Evolutionary conservation across 495 filamentous ascomycete species (phyloP).

Genomic region (Penicillium manginii): DNA sequence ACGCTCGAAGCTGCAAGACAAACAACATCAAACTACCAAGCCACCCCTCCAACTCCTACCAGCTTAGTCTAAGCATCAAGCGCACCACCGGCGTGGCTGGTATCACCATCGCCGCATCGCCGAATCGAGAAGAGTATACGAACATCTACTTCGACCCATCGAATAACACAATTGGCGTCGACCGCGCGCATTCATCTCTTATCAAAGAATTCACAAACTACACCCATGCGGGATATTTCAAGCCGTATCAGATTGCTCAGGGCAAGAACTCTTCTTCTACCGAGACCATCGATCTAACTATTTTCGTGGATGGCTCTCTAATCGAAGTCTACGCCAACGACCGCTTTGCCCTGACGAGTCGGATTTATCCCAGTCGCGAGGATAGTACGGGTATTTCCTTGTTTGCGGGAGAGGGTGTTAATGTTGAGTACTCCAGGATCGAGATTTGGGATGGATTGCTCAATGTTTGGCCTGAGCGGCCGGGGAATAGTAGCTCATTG

Average conservation of each 20-base stretch:
- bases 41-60: constrained; percentile 15
- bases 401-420: constrained; percentile 5
- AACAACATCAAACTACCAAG: constrained; percentile 2
- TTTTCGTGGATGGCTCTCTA: constrained; percentile 23
- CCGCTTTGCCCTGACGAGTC: constrained; percentile 21
- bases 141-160: constrained; percentile 21
- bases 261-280: not conserved
- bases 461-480: constrained; percentile 22
- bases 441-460: constrained; percentile 25
- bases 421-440: constrained; percentile 13
- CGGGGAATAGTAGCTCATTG: constrained; percentile 19
- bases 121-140: constrained; percentile 20
- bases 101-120: constrained; percentile 17
- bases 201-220: constrained; percentile 13
- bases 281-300: constrained; percentile 16
- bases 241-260: constrained; percentile 11
- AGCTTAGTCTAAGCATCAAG: constrained; percentile 14
- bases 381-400: constrained; percentile 17
- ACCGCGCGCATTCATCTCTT: constrained; percentile 17
- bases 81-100: constrained; percentile 17
- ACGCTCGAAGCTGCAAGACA: constrained; percentile 5
- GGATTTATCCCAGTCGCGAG: constrained; percentile 30
- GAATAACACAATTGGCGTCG: constrained; percentile 15
- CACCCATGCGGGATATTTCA: constrained; percentile 18
- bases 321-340: constrained; percentile 24